Percentiles rank a stretch among this genome's conserved stretches.
Evolutionary conservation across 352 stramenopile species (phyloP).

Genomic region (Pythium dissotocum): DNA sequence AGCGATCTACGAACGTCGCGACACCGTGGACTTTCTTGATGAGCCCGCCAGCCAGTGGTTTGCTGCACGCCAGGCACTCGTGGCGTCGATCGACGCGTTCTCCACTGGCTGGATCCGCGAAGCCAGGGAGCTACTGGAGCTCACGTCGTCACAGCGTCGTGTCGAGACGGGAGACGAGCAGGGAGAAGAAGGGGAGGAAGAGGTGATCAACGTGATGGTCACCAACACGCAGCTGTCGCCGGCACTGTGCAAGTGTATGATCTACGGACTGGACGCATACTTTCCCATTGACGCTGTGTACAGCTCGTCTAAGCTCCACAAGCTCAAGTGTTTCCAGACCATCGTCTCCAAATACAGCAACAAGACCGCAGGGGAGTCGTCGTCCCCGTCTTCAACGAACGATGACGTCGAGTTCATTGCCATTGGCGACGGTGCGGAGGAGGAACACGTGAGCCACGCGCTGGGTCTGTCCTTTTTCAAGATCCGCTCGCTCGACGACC

Average conservation of each 20-base stretch:
- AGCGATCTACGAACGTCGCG: constrained; percentile 74
- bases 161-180: constrained; percentile 7
- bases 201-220: constrained; percentile 77
- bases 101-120: constrained; percentile 68
- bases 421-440: constrained; percentile 75
- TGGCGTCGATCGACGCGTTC: constrained; percentile 72
- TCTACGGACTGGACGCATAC: constrained; percentile 75
- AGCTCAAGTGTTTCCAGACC: constrained; percentile 74
- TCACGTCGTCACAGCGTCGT: constrained; percentile 33
- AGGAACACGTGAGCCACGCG: constrained; percentile 69
- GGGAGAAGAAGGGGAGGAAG: constrained; percentile 39
- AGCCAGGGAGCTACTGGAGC: constrained; percentile 57
- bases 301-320: constrained; percentile 77
- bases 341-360: constrained; percentile 59
- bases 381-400: neutral
- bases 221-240: constrained; percentile 83
- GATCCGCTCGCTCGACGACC: constrained; percentile 64
- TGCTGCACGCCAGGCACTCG: constrained; percentile 58
- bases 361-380: neutral
- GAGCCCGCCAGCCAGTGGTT: constrained; percentile 70
- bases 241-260: constrained; percentile 81
- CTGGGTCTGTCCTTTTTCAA: constrained; percentile 77
- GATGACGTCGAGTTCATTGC: constrained; percentile 64
- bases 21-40: constrained; percentile 65
- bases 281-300: constrained; percentile 80